These are phyloP conservation scores for Lagenidium giganteum DNA, from an alignment of 352 stramenopile genomes.

Conservation along the genomic window DNA sequence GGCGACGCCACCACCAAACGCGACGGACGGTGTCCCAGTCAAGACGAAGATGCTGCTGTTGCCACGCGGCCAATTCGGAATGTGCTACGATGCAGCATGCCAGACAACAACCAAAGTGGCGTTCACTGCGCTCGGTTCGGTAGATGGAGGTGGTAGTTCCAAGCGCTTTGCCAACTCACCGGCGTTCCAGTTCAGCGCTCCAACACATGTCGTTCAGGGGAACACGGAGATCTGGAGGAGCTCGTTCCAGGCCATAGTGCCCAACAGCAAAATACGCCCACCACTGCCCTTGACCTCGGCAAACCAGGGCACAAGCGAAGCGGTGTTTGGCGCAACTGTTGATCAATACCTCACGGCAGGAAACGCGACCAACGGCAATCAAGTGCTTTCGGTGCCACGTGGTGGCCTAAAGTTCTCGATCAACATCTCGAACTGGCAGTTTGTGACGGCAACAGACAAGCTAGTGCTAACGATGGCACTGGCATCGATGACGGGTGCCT, in stretches of 20 bases:
- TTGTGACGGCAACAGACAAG: constrained; percentile 3
- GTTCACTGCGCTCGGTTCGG: constrained; percentile 11
- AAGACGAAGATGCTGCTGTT: constrained; percentile 12
- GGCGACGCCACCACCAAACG: not conserved
- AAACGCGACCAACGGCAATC: constrained; percentile 1
- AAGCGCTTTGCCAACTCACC: constrained; percentile 5
- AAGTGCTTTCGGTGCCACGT: constrained; percentile 6
- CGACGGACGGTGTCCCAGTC: not conserved
- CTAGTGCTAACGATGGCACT: constrained; percentile 20
- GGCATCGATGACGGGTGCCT: too few relatives aligned
- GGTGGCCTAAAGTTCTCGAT: constrained; percentile 21
- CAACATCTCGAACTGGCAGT: constrained; percentile 16
- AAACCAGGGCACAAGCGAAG: not conserved
- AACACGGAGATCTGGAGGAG: constrained; percentile 9
- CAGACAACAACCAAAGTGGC: constrained; percentile 6
- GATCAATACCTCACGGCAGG: constrained; percentile 17
- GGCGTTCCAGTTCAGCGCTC: constrained; percentile 11
- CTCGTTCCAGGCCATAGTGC: constrained; percentile 13
- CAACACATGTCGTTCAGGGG: not conserved
- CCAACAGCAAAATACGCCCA: constrained; percentile 8
- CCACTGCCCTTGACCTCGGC: constrained; percentile 9
- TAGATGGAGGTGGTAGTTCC: not conserved
- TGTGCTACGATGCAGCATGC: constrained; percentile 11
- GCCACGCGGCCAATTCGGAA: constrained; percentile 14
- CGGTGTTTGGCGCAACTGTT: constrained; percentile 9